Conservation (phyloP, 2,329 filamentous ascomycete genomes). For the Phialocephala subalpina region DNA sequence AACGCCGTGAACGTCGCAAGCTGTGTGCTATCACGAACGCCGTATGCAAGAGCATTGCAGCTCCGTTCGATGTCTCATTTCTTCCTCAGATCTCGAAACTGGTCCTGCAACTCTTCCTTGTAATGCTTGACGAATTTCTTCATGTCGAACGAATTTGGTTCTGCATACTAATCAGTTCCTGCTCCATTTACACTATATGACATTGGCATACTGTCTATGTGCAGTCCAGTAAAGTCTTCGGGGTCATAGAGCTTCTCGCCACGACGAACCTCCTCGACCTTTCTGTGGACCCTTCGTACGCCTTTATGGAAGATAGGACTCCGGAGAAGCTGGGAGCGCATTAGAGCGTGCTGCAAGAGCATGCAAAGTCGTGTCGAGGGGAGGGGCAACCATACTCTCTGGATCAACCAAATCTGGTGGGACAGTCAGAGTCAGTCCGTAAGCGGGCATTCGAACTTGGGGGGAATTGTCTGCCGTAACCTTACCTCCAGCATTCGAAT, state of each 20-base stretch:
- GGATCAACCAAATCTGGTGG: conserved; percentile 37
- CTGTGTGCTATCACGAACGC: too few relatives aligned
- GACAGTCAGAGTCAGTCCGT: conserved; percentile 16
- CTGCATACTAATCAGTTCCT: conserved; percentile 10
- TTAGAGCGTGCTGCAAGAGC: conserved; percentile 10
- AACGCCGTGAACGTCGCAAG: not conserved
- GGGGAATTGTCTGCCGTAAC: conserved; percentile 1
- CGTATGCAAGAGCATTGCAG: not conserved
- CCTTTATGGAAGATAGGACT: conserved; percentile 62
- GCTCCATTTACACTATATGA: not conserved
- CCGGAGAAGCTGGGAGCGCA: conserved; percentile 54
- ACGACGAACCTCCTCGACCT: conserved; percentile 47
- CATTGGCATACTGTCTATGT: conserved; percentile 49
- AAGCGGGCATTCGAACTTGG: not conserved
- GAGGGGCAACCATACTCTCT: conserved; percentile 32
- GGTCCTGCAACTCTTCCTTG: conserved; percentile 58
- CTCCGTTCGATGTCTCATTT: conserved; percentile 24
- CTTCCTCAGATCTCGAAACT: conserved; percentile 45
- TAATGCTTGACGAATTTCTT: conserved; percentile 56
- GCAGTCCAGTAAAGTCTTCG: conserved; percentile 56
- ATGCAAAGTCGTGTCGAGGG: not conserved
- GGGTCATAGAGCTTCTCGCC: conserved; percentile 51
- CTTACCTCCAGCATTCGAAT: conserved; percentile 43
- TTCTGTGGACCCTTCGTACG: conserved; percentile 57
- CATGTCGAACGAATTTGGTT: conserved; percentile 25